Base-by-base conservation (phyloP, 192 early-diverging fungal species). In the Backusella psychrophila region DNA sequence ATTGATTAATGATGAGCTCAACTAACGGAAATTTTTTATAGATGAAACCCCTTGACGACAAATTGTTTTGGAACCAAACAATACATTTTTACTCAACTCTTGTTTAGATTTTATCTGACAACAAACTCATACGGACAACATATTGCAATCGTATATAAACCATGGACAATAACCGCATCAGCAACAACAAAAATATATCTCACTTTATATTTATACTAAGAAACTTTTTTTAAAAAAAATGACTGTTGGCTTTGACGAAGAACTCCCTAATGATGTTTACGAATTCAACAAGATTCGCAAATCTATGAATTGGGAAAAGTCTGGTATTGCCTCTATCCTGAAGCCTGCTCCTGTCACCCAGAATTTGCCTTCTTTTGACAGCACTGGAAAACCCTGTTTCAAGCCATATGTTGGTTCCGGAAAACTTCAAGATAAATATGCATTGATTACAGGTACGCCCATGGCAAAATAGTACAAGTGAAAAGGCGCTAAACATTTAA, bases 381-480 rank as follows among this genome's bases (percentile, higher is more conserved):
- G 29, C 5, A 71, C 59, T 6, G 80, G 80, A 26, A 81, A 78
- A 12, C 76, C 80, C 9, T 71, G 73, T 36, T 73, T 88, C 65
- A 73, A 84, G 73, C 77, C 81, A 15, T 88, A 88, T 75, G 76
- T 71, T 56, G 82, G 80, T 9, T 67, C 76, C 41, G 82, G 81
- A 17, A 88, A 88, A 69, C 75, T 88, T 44, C 8, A 85, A 46
- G 77, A 67, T 34, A 88, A 88, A 63, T 75, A 84, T 46, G 87
- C 85, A 49, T 66, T 88, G 34, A 85, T 87, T 35, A 87, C 86
- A 6, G 80, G 75, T 76, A 76, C 23, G 42, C 53, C 5, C 42
- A 42, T 63, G 19, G 11, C 21, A 4, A 14, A 26, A 63, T 29
- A 11, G 21, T 63, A 53, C n/a, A 21, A 23, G 21, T 1, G 29